A percentile compares a stretch with the other conserved stretches of the same genome.
Conservation (phyloP, 2,329 filamentous ascomycete species). For the Macroventuria anomochaeta region DNA sequence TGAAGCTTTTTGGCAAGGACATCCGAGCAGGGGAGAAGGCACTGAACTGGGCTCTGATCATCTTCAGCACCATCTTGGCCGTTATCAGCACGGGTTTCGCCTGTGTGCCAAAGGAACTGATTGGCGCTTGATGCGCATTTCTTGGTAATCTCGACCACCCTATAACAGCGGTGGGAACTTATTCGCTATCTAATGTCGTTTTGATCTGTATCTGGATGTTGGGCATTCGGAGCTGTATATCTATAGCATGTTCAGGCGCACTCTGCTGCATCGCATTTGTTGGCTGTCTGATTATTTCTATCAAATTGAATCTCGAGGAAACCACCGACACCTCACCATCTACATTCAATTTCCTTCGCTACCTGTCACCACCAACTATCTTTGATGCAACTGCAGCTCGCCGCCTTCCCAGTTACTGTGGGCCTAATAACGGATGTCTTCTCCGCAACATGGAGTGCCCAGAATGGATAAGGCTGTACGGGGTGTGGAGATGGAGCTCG, state of each 20-base stretch:
- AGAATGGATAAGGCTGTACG: conserved; percentile 17
- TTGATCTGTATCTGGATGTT: conserved; percentile 4
- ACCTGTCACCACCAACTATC: no score
- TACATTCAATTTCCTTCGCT: no score
- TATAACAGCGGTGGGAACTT: not conserved
- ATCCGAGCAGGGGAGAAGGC: conserved; percentile 68
- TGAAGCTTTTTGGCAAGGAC: conserved; percentile 84
- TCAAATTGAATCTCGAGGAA: not conserved
- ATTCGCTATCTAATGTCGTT: not conserved
- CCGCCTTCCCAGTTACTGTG: not conserved
- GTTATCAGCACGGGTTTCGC: conserved; percentile 84
- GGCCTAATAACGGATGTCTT: not conserved
- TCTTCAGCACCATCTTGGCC: conserved; percentile 73
- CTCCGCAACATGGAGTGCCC: conserved; percentile 4
- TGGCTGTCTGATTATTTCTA: not conserved
- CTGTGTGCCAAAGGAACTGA: conserved; percentile 75
- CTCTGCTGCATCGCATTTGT: conserved; percentile 1
- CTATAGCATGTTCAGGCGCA: conserved; percentile 13
- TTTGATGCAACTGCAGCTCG: no score
- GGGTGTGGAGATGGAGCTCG: conserved; percentile 12
- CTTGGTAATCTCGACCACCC: not conserved
- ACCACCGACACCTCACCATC: not conserved
- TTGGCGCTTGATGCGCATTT: conserved; percentile 15
- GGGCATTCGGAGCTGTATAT: conserved; percentile 13
- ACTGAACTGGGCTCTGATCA: conserved; percentile 72